These are phyloP conservation scores for Linderniella brevidens DNA, from an alignment of 257 asterid species.

Conservation along the genomic window DNA sequence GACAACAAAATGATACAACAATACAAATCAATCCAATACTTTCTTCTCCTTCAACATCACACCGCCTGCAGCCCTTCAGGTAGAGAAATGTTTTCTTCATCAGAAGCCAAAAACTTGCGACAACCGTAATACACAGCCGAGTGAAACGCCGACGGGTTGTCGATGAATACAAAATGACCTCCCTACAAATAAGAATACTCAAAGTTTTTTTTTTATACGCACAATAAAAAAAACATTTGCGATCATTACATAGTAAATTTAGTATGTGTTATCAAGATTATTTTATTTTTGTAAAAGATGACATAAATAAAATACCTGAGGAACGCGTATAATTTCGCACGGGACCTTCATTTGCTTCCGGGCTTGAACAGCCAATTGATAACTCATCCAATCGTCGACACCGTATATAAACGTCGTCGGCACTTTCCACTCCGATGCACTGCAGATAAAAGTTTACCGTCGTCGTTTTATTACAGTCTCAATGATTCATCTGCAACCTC, in stretches of 20 bases:
- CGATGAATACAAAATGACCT: conserved; percentile 66
- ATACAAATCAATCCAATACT: no score
- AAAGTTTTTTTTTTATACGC: not conserved
- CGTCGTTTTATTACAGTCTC: no score
- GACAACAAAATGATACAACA: no score
- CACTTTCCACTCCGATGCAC: conserved; percentile 71
- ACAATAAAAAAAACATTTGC: not conserved
- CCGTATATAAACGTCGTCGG: conserved; percentile 70
- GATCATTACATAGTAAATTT: not conserved
- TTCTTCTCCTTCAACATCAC: conserved; percentile 10
- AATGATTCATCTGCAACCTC: no score
- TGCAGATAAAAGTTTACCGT: conserved; percentile 9
- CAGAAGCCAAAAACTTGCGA: conserved; percentile 30
- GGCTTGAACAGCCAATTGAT: conserved; percentile 56
- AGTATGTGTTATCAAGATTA: not conserved
- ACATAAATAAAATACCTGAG: conserved; percentile 24
- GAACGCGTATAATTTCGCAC: conserved; percentile 65
- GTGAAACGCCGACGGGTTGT: conserved; percentile 42
- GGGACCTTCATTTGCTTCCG: conserved; percentile 58
- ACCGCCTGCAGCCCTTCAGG: conserved; percentile 38
- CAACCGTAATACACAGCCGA: conserved; percentile 46
- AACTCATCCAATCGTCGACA: conserved; percentile 55
- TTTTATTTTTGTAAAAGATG: not conserved
- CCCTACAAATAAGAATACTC: conserved; percentile 23
- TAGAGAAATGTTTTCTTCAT: conserved; percentile 15